Base-by-base conservation (phyloP, 164 flowering plant genomes). In the Macadamia tetraphylla region DNA sequence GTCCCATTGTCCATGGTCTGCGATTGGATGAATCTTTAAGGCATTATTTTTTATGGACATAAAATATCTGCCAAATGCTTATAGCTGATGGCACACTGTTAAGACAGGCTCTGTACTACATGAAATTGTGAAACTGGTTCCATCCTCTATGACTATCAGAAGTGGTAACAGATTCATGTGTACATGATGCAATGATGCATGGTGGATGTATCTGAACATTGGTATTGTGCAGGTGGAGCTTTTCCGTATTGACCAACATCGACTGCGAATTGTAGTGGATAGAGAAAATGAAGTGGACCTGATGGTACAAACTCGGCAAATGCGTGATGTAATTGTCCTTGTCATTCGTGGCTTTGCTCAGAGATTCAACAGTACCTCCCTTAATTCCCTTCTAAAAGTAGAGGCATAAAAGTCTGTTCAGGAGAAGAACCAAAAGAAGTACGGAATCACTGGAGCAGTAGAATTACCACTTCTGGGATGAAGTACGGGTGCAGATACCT, bases 281-380 rank as follows among this genome's bases (percentile, higher is more conserved):
- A 80, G 96, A 70, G 97, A 94, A 66, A 87, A 86, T 76, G 99
- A 92, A 77, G 92, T 85, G 49, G 98, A 94, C 43, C 73, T 94
- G 78, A 87, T 90, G 88, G 97, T 94, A 63, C 96, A 92, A 72
- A 88, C 97, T 8, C 84, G 92, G 32, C 98, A 90, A 69, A 71
- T 81, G 69, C 87, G 99, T 52, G 99, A 94, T 71, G 79, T 94
- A 6, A 81, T 90, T 43, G 97, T 85, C 55, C 98, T 94, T 59
- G 91, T 88, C 23, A 86, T 94, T 44, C 85, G 99, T 60, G 97
- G 98, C 74, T 79, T 94, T 72, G 98, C 97, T 10, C 97, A 92
- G 77, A 77, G 88, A 51, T 94, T 92, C 80, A 94, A 94, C 68
- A 94, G 97, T 71, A 94, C 97, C 32, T 94, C 99, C 51, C 97